Base-by-base conservation (phyloP, 805 yeast genomes). In the Lipomyces lipofer region DNA sequence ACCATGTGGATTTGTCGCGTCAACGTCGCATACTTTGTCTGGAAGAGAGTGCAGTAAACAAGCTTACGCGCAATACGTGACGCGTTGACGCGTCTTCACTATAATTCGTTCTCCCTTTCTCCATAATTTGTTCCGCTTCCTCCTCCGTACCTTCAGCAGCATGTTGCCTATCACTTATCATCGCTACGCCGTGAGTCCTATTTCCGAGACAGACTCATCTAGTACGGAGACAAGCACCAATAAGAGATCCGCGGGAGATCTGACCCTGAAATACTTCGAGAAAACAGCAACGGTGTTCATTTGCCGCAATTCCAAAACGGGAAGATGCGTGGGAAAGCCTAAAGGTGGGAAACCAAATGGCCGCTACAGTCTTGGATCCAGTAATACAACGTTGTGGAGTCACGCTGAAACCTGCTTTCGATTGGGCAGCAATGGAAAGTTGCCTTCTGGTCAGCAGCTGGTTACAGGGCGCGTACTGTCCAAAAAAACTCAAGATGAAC, bases 381-480 rank as follows among this genome's bases (percentile, higher is more conserved):
- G 39, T n/a, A 35, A 35, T 35, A 35, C 39, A 35, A 35, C 39
- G 19, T 35, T 35, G 39, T 35, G 39, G 39, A 35, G 39, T 35
- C 39, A 35, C 19, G 39, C 39, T 35, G 39, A 35, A 17, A n/a
- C 39, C 22, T 35, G 39, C 39, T 9, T 35, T 35, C n/a, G n/a
- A n/a, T n/a, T 35, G 39, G 22, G 19, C 39, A 35, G 39, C 39
- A 35, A n/a, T 9, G 22, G 22, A 35, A 2, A 35, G 22, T 35
- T n/a, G 39, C 39, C 39, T 35, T 13, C 21, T 1, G 39, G 39
- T 35, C 39, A 35, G 39, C 22, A 10, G 22, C 39, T 35, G 40
- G n/a, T 35, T 6, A 35, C 21, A 35, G 39, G 39, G 39, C 39
- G 21, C 39, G 21, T 35, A 35, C 22, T 35, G 39, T 35, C 39